These are phyloP conservation scores for Fusarium nisikadoi DNA, from an alignment of 2,329 filamentous ascomycete species.

Conservation along the genomic window DNA sequence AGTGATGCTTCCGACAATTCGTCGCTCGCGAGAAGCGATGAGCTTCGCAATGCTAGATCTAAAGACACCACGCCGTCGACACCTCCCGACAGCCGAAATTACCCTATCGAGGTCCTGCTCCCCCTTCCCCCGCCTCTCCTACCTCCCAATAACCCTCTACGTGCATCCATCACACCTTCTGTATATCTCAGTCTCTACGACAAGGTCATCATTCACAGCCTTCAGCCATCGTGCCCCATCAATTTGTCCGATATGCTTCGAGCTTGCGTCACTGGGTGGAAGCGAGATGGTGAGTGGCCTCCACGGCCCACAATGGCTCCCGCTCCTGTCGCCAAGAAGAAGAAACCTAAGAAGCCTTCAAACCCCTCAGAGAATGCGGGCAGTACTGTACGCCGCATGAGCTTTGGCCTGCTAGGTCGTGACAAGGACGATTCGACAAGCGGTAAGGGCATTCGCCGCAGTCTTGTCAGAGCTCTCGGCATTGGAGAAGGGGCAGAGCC, in stretches of 20 bases:
- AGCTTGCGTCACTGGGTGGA: constrained; percentile 90
- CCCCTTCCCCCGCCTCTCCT: constrained; percentile 80
- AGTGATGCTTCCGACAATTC: constrained; percentile 54
- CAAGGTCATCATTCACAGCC: constrained; percentile 82
- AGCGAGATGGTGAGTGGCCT: constrained; percentile 92
- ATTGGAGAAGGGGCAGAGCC: constrained; percentile 48
- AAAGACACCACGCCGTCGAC: constrained; percentile 50
- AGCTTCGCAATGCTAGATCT: constrained; percentile 47
- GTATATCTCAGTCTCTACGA: constrained; percentile 87
- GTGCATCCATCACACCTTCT: constrained; percentile 76
- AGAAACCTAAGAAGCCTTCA: constrained; percentile 48
- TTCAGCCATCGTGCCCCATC: constrained; percentile 87
- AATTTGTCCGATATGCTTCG: constrained; percentile 85
- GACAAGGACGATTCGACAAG: constrained; percentile 49
- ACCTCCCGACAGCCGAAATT: constrained; percentile 40
- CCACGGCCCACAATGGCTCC: constrained; percentile 60
- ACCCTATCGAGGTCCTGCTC: constrained; percentile 71
- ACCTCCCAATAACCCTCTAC: constrained; percentile 78
- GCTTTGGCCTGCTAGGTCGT: constrained; percentile 59
- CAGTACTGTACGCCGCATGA: constrained; percentile 56
- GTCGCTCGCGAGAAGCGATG: constrained; percentile 53
- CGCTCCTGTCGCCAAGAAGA: constrained; percentile 52
- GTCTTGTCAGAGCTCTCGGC: constrained; percentile 59
- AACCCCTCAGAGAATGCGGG: constrained; percentile 38
- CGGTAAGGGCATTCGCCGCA: constrained; percentile 57